These are phyloP conservation scores for Colletotrichum sp. DNA, from an alignment of 2,329 filamentous ascomycete genomes.

Conservation along the genomic window DNA sequence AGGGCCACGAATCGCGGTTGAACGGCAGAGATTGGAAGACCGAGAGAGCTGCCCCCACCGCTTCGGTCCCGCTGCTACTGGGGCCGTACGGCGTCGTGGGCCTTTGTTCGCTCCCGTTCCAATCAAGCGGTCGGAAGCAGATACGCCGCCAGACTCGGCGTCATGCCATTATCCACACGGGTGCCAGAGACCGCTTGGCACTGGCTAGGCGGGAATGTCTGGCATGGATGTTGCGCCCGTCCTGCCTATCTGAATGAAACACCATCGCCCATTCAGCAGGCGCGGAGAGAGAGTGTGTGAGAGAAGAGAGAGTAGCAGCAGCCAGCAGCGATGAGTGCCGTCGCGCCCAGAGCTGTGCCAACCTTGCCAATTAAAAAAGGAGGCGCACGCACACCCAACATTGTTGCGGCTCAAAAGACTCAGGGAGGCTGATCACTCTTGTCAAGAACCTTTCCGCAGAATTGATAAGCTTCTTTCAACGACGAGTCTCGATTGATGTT, in stretches of 20 bases:
- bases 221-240: neutral
- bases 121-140: neutral
- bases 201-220: neutral
- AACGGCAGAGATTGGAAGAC: neutral
- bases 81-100: neutral
- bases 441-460: neutral
- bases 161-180: neutral
- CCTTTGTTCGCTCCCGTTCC: neutral
- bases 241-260: neutral
- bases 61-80: neutral
- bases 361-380: neutral
- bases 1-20: neutral
- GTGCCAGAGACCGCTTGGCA: neutral
- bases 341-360: neutral
- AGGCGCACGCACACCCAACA: neutral
- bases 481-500: neutral
- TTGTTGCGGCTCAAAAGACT: slow-evolving; percentile 6
- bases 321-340: neutral
- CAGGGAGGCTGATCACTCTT: neutral
- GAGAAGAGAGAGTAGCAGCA: neutral
- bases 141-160: slow-evolving; percentile 1
- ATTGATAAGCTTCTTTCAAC: slow-evolving; percentile 12
- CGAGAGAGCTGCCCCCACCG: neutral
- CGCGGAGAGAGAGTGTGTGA: neutral
- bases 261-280: neutral